Evolutionary conservation across 228 moss, liverwort and hornwort genomes (phyloP), one percentile per base, ranked within the genome.

Genomic region (Sphagnum fallax): DNA sequence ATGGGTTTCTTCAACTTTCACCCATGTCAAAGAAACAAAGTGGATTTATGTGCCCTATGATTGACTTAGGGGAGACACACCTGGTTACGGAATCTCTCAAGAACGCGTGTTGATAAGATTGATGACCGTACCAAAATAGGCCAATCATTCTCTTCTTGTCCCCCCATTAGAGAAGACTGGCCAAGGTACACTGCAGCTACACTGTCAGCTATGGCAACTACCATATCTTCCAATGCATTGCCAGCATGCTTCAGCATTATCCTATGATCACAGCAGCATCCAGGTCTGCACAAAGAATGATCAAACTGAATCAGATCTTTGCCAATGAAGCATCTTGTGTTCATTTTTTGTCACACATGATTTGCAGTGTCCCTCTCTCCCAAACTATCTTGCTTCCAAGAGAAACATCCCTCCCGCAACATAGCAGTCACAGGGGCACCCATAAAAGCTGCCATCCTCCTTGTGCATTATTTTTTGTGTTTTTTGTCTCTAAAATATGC

Each of bases 21-120:
- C 32, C 32, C 32, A 32, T 32, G 32, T 32, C 32, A 32, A 32
- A 32, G 32, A 32, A 32, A 32, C 32, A 32, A 32, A 32, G 32
- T 32, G 32, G 32, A 32, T 32, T 32, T 32, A 32, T 32, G 32
- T 32, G 32, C 32, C 32, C 32, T 32, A 3, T 32, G 32, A 32
- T 32, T 32, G 32, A 32, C 32, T 32, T 32, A 32, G 2, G 32
- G 32, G 32, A 49, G 52, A 6, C 10, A 16, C 78, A 97, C 97
- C 91, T 98, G 88, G 63, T 98, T 98, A 60, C 98, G 82, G 73
- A 98, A 93, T 74, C 93, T 88, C 79, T 93, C 98, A 61, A 98
- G 84, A 60, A 92, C 83, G 61, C 98, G 88, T 66, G 98, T 94
- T 51, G 98, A 93, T 67, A 86, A 81, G 65, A 98, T 88, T 49